Conservation (phyloP, 331 rosid genomes). For the Spiraea crenata region DNA sequence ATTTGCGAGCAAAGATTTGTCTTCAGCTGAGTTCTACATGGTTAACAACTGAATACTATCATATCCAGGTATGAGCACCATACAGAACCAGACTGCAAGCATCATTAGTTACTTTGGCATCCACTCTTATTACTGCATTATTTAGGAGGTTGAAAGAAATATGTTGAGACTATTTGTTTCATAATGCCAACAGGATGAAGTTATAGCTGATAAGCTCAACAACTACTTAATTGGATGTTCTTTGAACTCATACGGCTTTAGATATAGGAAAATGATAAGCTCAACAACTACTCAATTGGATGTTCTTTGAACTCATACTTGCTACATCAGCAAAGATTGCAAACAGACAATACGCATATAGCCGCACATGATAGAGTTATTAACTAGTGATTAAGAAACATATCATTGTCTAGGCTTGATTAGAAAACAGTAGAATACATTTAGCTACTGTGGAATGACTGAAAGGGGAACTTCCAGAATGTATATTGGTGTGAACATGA, state of each 20-base stretch:
- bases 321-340: neutral
- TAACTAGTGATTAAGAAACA: neutral
- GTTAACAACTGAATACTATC: no score
- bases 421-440: neutral
- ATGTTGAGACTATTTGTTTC: neutral
- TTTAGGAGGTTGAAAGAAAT: neutral
- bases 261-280: neutral
- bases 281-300: neutral
- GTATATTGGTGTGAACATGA: slow-evolving; percentile 10
- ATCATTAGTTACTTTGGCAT: neutral
- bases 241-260: neutral
- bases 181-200: neutral
- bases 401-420: neutral
- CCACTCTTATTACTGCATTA: slow-evolving; percentile 1
- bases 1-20: neutral
- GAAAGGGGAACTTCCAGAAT: neutral
- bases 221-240: neutral
- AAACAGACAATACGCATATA: neutral
- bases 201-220: neutral
- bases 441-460: neutral
- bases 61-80: neutral
- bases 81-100: neutral
- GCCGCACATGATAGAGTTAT: neutral
- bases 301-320: neutral
- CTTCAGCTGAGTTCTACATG: no score